Conservation (phyloP, 345 rosid genomes). For the Eutrema yunnanense region DNA sequence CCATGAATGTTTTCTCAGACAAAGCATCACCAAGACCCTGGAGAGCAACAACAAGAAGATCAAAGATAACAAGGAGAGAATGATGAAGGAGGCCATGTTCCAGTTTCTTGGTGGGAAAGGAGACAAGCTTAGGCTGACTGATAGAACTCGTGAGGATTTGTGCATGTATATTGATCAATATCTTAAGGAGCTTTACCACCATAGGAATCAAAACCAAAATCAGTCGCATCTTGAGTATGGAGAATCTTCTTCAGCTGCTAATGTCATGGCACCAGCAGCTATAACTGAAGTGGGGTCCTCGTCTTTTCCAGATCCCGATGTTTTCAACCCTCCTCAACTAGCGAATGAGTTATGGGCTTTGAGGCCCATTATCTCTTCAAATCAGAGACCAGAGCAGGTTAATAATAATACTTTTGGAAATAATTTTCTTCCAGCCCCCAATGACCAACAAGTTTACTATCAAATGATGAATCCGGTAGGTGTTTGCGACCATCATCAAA, state of each 20-base stretch:
- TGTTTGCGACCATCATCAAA: not conserved
- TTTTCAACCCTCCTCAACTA: not conserved
- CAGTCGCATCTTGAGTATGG: not conserved
- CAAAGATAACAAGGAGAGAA: slow-evolving; percentile 12
- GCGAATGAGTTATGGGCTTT: not conserved
- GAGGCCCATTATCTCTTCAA: not conserved
- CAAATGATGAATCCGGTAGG: not conserved
- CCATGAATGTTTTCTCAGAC: slow-evolving; percentile 29
- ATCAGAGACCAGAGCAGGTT: not conserved
- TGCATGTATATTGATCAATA: slow-evolving; percentile 1
- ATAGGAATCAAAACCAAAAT: not conserved
- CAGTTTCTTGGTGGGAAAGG: not conserved
- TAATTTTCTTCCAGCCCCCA: not conserved
- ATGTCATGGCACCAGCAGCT: not conserved
- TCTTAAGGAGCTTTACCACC: not conserved
- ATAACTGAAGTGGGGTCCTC: slow-evolving; percentile 3
- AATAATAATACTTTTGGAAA: not conserved
- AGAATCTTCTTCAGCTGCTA: slow-evolving; percentile 11
- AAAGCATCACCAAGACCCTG: slow-evolving; percentile 13
- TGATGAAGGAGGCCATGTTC: slow-evolving; percentile 14
- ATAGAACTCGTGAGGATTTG: not conserved
- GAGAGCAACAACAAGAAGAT: slow-evolving; percentile 1
- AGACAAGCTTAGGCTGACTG: not conserved
- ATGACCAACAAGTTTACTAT: not conserved
- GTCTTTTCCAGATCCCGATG: not conserved